A percentile compares a stretch with the other conserved stretches of the same genome.
Evolutionary conservation across 176 grass and related monocot genomes (phyloP).

Genomic region (Phragmites australis): DNA sequence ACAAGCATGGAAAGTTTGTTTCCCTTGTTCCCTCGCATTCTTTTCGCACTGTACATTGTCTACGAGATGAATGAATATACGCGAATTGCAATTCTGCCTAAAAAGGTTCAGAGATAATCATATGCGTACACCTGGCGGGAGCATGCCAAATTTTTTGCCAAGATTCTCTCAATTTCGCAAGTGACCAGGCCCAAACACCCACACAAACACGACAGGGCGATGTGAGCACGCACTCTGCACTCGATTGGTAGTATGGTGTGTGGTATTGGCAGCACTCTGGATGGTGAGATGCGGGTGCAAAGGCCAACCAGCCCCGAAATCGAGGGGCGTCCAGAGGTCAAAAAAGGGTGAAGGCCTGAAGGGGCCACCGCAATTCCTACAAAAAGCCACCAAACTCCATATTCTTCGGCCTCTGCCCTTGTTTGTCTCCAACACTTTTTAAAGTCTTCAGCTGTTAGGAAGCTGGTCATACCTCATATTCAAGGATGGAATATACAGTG

Average conservation of each 20-base stretch:
- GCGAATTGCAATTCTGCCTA: too few species aligned
- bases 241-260: background rate
- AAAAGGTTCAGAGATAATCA: too few species aligned
- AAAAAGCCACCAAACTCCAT: conserved; percentile 1
- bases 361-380: background rate
- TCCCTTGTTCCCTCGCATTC: too few species aligned
- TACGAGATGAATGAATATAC: too few species aligned
- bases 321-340: background rate
- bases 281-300: background rate
- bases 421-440: background rate
- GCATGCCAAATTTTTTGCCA: too few species aligned
- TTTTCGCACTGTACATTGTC: too few species aligned
- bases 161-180: too few species aligned
- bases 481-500: too few species aligned
- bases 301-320: background rate
- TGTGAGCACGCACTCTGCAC: background rate
- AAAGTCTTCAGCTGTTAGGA: background rate
- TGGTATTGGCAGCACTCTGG: too few species aligned
- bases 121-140: too few species aligned
- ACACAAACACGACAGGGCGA: background rate
- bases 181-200: background rate
- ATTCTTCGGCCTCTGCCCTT: conserved; percentile 23
- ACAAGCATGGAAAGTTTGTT: too few species aligned
- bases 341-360: background rate
- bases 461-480: background rate